Percentiles rank a stretch among this genome's conserved stretches.
Evolutionary conservation across 2,329 filamentous ascomycete species (phyloP).

Genomic region (Fusarium metavorans): DNA sequence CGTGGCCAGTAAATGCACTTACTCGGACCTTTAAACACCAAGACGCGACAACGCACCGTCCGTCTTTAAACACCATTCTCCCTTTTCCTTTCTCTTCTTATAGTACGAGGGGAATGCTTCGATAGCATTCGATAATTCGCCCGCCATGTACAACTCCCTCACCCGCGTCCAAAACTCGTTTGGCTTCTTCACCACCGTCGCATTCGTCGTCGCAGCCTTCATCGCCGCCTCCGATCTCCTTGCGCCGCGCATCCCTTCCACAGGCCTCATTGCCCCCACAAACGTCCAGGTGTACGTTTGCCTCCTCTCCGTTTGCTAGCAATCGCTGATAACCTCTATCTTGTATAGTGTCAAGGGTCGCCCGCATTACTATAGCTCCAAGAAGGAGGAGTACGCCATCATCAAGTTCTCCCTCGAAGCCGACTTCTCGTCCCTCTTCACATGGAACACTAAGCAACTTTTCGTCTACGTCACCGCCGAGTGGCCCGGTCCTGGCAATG

Average conservation of each 20-base stretch:
- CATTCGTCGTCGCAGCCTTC: constrained; percentile 81
- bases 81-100: constrained; percentile 4
- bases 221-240: constrained; percentile 85
- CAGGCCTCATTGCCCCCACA: constrained; percentile 69
- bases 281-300: constrained; percentile 85
- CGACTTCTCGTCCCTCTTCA: constrained; percentile 92
- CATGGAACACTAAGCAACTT: constrained; percentile 99
- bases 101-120: constrained; percentile 25
- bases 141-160: constrained; percentile 86
- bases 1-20: constrained; percentile 35
- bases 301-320: constrained; percentile 2
- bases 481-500: constrained; percentile 61
- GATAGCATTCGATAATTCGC: constrained; percentile 21
- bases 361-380: constrained; percentile 94
- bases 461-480: constrained; percentile 95
- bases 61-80: constrained; percentile 7
- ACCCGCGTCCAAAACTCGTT: constrained; percentile 93
- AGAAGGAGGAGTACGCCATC: constrained; percentile 95
- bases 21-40: constrained; percentile 23
- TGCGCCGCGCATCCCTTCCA: constrained; percentile 74
- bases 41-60: constrained; percentile 31
- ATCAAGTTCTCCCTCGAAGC: constrained; percentile 94
- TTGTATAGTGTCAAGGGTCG: constrained; percentile 80
- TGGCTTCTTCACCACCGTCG: constrained; percentile 97
- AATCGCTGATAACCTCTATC: constrained; percentile 6